phyloP scores from a whole-genome alignment of 176 grass and related monocot species.

The Aegilops tauschii region DNA sequence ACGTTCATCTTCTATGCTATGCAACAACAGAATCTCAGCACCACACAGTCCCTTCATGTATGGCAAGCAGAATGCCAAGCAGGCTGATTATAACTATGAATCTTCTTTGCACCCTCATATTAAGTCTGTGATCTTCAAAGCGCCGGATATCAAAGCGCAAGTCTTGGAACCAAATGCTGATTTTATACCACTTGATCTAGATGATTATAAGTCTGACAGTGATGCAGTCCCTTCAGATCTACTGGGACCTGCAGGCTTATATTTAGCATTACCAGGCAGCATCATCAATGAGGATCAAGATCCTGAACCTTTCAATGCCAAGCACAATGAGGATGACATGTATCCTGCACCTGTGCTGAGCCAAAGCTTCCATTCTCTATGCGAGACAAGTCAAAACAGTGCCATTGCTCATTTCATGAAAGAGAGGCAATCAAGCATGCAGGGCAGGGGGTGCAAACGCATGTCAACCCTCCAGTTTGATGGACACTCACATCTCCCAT shows the following conservation, averaged over 20 bases:
- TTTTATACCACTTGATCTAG: constrained; percentile 48
- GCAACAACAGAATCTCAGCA: constrained; percentile 36
- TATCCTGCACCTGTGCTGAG: constrained; percentile 26
- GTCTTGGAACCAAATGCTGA: constrained; percentile 29
- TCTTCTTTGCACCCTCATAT: background rate
- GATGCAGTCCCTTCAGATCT: constrained; percentile 26
- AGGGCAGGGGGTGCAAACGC: constrained; percentile 30
- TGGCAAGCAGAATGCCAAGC: constrained; percentile 28
- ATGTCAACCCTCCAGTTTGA: constrained; percentile 25
- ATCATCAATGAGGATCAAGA: constrained; percentile 33
- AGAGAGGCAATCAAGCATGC: constrained; percentile 29
- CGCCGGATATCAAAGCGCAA: constrained; percentile 28
- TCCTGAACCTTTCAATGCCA: constrained; percentile 22
- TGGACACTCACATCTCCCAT: background rate
- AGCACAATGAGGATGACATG: constrained; percentile 7
- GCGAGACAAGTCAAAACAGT: constrained; percentile 30
- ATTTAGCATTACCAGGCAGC: constrained; percentile 16
- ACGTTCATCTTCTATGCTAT: constrained; percentile 9
- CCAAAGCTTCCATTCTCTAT: constrained; percentile 22
- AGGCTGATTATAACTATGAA: constrained; percentile 11
- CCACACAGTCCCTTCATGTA: constrained; percentile 6
- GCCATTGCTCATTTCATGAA: constrained; percentile 26
- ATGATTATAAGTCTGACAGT: constrained; percentile 36
- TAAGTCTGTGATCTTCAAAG: constrained; percentile 32
- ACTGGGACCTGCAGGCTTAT: constrained; percentile 22